Evolutionary conservation across 2,329 filamentous ascomycete species (phyloP), one percentile per base, ranked within the genome.

Genomic region (Huntiella omanensis): DNA sequence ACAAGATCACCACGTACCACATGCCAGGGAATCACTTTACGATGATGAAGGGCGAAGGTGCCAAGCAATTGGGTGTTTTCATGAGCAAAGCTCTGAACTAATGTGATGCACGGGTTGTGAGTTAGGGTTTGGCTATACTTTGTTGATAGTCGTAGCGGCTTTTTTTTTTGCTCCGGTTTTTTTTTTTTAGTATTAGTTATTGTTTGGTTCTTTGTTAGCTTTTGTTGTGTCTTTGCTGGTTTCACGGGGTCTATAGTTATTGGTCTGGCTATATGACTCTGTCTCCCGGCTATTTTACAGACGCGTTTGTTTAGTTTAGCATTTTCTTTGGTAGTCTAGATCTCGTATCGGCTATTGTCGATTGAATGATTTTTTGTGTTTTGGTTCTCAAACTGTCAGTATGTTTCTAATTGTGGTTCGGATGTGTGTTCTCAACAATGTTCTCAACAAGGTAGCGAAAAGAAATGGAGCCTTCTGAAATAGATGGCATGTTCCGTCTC

Each of bases 21-120:
- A 80, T 82, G 74, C 73, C 72, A 12, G 80, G 77, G 2, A 80
- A 83, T 55, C 79, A 83, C 61, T 83, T 84, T 62, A 75, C 70
- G 15, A 83, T 83, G 78, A 83, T 84, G 77, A 75, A 79, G 58
- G 75, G 74, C 51, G 57, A 65, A 3, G 45, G 61, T 48, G 62
- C 61, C 35, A 62, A 61, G 49, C 56, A 58, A 33, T 56, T 64
- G 10, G 58, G 58, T 39, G 51, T 52, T 2, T 58, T 60, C 50
- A 55, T 63, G 47, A 56, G 57, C 32, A 58, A 62, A 48, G 60
- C 58, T n/a, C 52, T 63, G 4, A 13, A 22, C 34, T 47, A 44
- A 32, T n/a, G 5, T 13, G 13, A 28, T 28, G 6, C 5, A 17
- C 8, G 33, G 33, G 32, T 40, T 2, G 12, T 12, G 16, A 35